phyloP scores from a whole-genome alignment of 2,329 filamentous ascomycete genomes.

The Sporothrix protearum region DNA sequence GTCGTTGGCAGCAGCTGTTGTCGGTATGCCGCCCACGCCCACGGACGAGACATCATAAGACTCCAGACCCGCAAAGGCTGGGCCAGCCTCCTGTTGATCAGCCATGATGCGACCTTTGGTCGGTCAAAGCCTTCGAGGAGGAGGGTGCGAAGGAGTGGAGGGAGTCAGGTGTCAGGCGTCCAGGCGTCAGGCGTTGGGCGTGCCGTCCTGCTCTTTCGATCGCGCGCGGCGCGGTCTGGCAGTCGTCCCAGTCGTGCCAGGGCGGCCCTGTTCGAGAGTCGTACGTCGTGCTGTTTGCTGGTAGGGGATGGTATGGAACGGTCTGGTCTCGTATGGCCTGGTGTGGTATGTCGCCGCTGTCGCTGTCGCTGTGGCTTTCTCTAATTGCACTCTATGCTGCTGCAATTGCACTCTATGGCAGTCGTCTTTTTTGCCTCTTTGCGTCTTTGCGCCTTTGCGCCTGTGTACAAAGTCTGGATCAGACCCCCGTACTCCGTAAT shows the following conservation, averaged over 20 bases:
- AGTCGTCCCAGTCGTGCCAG: neutral
- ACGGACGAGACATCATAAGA: conserved; percentile 25
- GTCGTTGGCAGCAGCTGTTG: conserved; percentile 9
- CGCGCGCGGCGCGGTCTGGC: conserved; percentile 14
- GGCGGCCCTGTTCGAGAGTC: neutral
- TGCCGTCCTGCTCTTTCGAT: conserved; percentile 6
- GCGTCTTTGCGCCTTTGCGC: too few species aligned
- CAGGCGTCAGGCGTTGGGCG: too few species aligned
- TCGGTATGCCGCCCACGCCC: neutral
- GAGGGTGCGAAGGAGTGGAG: neutral
- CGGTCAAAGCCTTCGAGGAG: neutral
- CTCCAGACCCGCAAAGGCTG: conserved; percentile 28
- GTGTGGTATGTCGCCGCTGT: neutral
- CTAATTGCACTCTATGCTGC: neutral
- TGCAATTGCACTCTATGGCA: neutral
- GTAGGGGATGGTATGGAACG: too few species aligned
- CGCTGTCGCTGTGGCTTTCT: neutral
- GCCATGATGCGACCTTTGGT: conserved; percentile 24
- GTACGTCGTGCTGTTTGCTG: neutral
- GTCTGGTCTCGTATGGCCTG: too few species aligned
- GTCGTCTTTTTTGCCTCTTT: too few species aligned
- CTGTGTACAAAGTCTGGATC: too few species aligned
- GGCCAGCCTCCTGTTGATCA: conserved; percentile 25
- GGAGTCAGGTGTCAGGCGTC: neutral
- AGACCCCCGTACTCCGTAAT: neutral